These are phyloP conservation scores for Leptodontidium sp. DNA, from an alignment of 2,329 filamentous ascomycete genomes.

Conservation along the genomic window DNA sequence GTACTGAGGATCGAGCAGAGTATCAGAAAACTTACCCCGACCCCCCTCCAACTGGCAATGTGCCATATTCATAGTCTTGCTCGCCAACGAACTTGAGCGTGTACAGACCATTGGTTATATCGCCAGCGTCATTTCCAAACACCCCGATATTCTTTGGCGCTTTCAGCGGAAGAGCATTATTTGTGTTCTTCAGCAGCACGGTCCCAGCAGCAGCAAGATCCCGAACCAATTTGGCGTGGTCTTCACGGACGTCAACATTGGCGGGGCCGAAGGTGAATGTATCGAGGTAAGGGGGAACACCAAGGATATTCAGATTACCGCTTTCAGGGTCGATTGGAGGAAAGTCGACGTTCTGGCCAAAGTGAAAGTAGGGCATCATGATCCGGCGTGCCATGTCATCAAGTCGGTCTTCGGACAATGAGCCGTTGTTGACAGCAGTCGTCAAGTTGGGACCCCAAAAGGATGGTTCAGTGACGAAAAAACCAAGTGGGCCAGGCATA, in stretches of 20 bases:
- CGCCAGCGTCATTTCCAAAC: conserved; percentile 66
- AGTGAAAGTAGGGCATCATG: conserved; percentile 66
- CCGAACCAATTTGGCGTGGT: conserved; percentile 47
- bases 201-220: conserved; percentile 64
- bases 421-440: conserved; percentile 57
- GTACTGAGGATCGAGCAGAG: neutral
- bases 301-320: conserved; percentile 33
- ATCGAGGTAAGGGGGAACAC: conserved; percentile 64
- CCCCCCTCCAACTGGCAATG: conserved; percentile 56
- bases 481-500: conserved; percentile 69
- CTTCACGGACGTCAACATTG: conserved; percentile 76
- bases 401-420: conserved; percentile 53
- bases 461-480: conserved; percentile 48
- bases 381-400: conserved; percentile 72
- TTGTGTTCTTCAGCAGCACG: conserved; percentile 69
- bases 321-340: conserved; percentile 49
- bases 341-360: conserved; percentile 55
- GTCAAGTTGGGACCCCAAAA: conserved; percentile 37
- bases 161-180: conserved; percentile 66
- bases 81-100: conserved; percentile 16
- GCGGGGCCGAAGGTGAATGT: conserved; percentile 77
- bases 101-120: conserved; percentile 56
- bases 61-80: conserved; percentile 55
- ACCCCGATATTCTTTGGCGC: conserved; percentile 55
- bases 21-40: conserved; percentile 45